Percentiles rank a stretch among this genome's conserved stretches.
Conservation (phyloP, 2,329 filamentous ascomycete species). For the Colletotrichum ledebouriae region DNA sequence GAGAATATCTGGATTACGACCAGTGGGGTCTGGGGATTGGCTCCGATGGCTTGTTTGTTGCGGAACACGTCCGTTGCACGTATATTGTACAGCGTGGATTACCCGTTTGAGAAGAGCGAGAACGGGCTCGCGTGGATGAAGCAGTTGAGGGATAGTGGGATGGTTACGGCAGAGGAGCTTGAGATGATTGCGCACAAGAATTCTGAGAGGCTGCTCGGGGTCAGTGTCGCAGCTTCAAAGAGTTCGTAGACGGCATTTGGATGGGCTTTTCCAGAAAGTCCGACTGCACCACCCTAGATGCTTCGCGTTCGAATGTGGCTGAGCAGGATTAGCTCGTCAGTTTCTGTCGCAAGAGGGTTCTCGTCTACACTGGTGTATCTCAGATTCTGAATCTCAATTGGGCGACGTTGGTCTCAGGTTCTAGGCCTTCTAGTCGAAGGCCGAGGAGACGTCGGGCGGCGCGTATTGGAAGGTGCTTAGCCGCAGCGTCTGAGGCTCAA, state of each 20-base stretch:
- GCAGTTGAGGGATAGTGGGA: constrained; percentile 61
- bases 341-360: too few species aligned
- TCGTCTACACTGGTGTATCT: too few species aligned
- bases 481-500: neutral
- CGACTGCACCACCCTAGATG: too few species aligned
- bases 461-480: too few species aligned
- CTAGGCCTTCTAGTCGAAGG: too few species aligned
- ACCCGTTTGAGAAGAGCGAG: constrained; percentile 66
- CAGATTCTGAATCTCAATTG: too few species aligned
- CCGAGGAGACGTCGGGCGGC: too few species aligned
- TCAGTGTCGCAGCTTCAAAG: constrained; percentile 44
- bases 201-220: constrained; percentile 60
- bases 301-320: too few species aligned
- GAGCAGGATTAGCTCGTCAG: too few species aligned
- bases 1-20: constrained; percentile 71
- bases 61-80: constrained; percentile 61
- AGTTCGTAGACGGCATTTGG: neutral
- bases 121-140: constrained; percentile 62
- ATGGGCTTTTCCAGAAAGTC: too few species aligned
- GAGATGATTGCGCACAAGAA: constrained; percentile 64
- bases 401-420: too few species aligned
- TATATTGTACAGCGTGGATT: constrained; percentile 70
- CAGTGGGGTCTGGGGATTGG: constrained; percentile 64
- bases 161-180: constrained; percentile 63
- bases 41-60: constrained; percentile 59